phyloP scores from a whole-genome alignment of 768 basidiomycete species.

The Hortiboletus flavorubellus region DNA sequence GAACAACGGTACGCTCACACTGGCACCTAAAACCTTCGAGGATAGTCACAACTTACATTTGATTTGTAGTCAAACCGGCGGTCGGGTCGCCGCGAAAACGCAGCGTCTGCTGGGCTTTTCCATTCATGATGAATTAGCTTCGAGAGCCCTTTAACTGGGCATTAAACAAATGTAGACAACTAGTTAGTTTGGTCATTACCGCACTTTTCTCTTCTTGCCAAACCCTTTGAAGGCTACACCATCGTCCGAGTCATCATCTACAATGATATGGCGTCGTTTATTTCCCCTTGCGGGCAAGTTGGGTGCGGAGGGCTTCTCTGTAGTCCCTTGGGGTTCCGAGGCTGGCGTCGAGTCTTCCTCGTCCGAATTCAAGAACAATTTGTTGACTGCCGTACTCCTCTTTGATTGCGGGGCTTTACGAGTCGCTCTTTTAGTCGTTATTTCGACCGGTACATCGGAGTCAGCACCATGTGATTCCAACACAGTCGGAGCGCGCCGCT shows the following conservation, averaged over 20 bases:
- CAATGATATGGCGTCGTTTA: constrained; percentile 37
- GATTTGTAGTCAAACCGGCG: constrained; percentile 68
- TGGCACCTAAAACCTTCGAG: background rate
- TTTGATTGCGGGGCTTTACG: constrained; percentile 31
- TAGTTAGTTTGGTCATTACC: constrained; percentile 2
- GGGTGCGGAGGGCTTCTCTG: background rate
- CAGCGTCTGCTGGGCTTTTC: constrained; percentile 83
- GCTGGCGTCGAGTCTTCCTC: constrained; percentile 33
- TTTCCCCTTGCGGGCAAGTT: constrained; percentile 10
- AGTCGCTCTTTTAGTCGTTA: constrained; percentile 13
- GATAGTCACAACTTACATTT: background rate
- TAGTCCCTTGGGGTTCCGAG: background rate
- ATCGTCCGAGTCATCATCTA: constrained; percentile 71
- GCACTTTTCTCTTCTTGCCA: constrained; percentile 29
- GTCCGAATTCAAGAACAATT: constrained; percentile 52
- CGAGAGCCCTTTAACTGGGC: constrained; percentile 2
- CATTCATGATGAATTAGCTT: constrained; percentile 65
- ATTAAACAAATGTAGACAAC: constrained; percentile 1
- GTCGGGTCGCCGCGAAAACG: constrained; percentile 85
- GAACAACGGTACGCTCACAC: constrained; percentile 66
- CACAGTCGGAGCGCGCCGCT: constrained; percentile 29
- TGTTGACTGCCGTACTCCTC: constrained; percentile 23
- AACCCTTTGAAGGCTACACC: constrained; percentile 70
- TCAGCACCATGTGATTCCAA: constrained; percentile 42
- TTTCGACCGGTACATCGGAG: constrained; percentile 13